These are phyloP conservation scores for Exophiala sp. DNA, from an alignment of 2,329 filamentous ascomycete genomes.

Conservation along the genomic window DNA sequence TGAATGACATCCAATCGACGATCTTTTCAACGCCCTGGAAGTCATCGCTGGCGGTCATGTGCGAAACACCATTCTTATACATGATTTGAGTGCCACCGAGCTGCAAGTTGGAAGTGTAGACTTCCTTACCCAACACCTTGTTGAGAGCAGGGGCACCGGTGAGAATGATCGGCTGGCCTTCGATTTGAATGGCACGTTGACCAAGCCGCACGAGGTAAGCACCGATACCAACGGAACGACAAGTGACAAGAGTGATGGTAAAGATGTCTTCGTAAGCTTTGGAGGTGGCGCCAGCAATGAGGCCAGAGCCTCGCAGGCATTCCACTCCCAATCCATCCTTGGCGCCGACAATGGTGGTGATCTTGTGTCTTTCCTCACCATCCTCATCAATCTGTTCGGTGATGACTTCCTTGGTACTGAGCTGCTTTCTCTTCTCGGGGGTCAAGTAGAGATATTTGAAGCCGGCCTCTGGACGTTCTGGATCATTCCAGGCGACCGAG, in stretches of 20 bases:
- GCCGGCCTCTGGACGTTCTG: conserved; percentile 70
- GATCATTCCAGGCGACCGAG: conserved; percentile 93
- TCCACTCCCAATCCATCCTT: conserved; percentile 97
- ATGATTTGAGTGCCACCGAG: conserved; percentile 99
- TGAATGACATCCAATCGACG: conserved; percentile 94
- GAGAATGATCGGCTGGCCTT: conserved; percentile 97
- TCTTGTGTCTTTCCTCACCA: conserved; percentile 87
- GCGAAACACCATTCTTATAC: conserved; percentile 99
- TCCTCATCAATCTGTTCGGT: conserved; percentile 82
- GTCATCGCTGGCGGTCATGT: conserved; percentile 96
- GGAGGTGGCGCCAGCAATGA: conserved; percentile 96
- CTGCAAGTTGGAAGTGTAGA: conserved; percentile 98
- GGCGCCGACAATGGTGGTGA: conserved; percentile 83
- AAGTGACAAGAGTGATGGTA: conserved; percentile 94
- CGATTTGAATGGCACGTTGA: conserved; percentile 96
- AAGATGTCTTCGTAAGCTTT: conserved; percentile 98
- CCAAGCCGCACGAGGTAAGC: conserved; percentile 97
- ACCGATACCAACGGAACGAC: conserved; percentile 97
- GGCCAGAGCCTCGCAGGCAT: conserved; percentile 90
- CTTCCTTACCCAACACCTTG: conserved; percentile 94
- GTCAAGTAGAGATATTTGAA: conserved; percentile 98
- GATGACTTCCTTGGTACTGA: conserved; percentile 75
- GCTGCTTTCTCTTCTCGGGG: conserved; percentile 75
- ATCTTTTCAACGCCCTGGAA: conserved; percentile 98
- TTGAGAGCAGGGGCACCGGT: conserved; percentile 96